These are phyloP conservation scores for Geotrichum restrictum DNA, from an alignment of 1,139 yeast species.

Conservation along the genomic window DNA sequence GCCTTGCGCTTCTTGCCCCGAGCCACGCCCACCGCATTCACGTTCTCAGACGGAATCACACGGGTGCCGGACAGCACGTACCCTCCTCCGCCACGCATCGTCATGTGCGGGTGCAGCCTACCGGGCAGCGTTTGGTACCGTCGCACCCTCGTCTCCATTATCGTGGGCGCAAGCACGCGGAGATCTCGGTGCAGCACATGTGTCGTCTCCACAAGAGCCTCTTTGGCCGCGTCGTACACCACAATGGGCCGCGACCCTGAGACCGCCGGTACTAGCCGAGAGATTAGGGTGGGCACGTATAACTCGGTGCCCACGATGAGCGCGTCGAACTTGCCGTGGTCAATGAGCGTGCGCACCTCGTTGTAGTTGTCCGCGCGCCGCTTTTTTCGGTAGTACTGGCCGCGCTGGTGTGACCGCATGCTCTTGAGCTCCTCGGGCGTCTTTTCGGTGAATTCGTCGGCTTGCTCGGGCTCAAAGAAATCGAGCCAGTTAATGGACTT, in stretches of 20 bases:
- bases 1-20: conserved; percentile 31
- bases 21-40: conserved; percentile 41
- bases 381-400: conserved; percentile 64
- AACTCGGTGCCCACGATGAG: conserved; percentile 69
- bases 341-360: conserved; percentile 50
- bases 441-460: conserved; percentile 43
- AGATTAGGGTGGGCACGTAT: conserved; percentile 61
- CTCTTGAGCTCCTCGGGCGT: conserved; percentile 48
- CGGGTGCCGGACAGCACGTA: conserved; percentile 76
- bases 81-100: conserved; percentile 91
- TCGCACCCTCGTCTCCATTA: conserved; percentile 77
- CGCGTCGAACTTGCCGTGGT: conserved; percentile 65
- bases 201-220: conserved; percentile 66
- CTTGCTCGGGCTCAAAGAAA: conserved; percentile 70
- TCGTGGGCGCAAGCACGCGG: conserved; percentile 75
- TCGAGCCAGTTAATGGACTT: conserved; percentile 76
- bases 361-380: conserved; percentile 50
- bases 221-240: conserved; percentile 76
- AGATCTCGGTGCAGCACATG: conserved; percentile 62
- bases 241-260: conserved; percentile 88
- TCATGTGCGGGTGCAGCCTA: conserved; percentile 91
- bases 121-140: conserved; percentile 92
- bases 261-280: conserved; percentile 58
- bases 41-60: conserved; percentile 63
- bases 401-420: conserved; percentile 57